Evolutionary conservation across 75 land plant species (phyloP), one percentile per base, ranked within the genome.

Genomic region (Pinus taeda): DNA sequence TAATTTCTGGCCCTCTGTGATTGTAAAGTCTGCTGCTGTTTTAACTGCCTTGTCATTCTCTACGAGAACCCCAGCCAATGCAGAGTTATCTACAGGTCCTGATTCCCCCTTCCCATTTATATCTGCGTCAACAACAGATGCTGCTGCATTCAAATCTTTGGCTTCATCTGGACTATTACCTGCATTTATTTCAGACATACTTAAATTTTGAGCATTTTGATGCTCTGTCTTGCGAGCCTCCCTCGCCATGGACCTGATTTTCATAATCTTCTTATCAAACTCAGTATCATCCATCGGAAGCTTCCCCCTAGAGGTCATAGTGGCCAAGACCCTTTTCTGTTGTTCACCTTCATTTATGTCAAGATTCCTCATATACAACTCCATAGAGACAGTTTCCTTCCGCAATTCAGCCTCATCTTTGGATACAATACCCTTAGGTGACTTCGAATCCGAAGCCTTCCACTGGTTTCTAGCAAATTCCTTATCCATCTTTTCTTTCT

Each of bases 221-320:
- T 75, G 39, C 80, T 91, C 93, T 21, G 64, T 15, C 64, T 77
- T 86, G 22, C 88, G 86, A 29, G 78, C 91, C n/a, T 78, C 74
- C 78, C 85, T 87, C 49, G 90, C 93, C 93, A 91, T 91, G 6
- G 33, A 67, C 79, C 79, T 83, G 29, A 93, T 93, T 69, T 85
- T 87, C 67, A 59, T 65, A 20, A 91, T 74, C 76, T 88, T 87
- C 26, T 45, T 37, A 30, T 80, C 77, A 60, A 83, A 83, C 30
- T 88, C 76, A 55, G 18, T 57, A 73, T 85, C 84, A n/a, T 42
- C 36, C 29, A 59, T 39, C 15, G 60, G 66, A 7, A 75, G 62
- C 2, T 62, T 71, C 61, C 70, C 72, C 33, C 15, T 74, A 1
- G 73, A 70, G 59, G 62, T 66, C 24, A 78, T 87, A 15, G 81